Conservation (phyloP, 2,329 filamentous ascomycete genomes). For the Ophiostoma populinum region DNA sequence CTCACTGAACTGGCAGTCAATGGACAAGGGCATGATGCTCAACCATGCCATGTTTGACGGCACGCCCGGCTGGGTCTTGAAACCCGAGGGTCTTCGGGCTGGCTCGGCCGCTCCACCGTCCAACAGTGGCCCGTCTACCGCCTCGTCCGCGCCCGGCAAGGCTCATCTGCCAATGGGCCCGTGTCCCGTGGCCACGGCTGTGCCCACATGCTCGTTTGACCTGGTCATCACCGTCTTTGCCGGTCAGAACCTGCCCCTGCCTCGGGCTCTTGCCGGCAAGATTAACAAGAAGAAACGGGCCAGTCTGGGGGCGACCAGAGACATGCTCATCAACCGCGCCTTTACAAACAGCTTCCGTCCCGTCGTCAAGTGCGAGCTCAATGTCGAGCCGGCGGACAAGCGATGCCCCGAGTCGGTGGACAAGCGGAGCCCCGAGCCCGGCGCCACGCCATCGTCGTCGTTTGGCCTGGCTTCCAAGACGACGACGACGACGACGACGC, state of each 20-base stretch:
- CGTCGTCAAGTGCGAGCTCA: slow-evolving; percentile 62
- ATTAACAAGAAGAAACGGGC: slow-evolving; percentile 3
- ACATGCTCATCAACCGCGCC: too few species aligned
- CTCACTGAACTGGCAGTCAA: slow-evolving; percentile 92
- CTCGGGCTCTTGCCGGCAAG: slow-evolving; percentile 19
- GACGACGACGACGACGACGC: not conserved
- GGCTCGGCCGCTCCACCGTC: too few species aligned
- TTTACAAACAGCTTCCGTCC: too few species aligned
- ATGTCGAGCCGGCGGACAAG: slow-evolving; percentile 47
- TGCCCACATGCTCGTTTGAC: slow-evolving; percentile 38
- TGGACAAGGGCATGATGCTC: slow-evolving; percentile 87
- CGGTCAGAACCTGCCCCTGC: slow-evolving; percentile 55
- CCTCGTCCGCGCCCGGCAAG: too few species aligned
- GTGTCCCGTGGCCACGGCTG: slow-evolving; percentile 26
- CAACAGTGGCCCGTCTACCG: too few species aligned
- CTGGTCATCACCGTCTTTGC: slow-evolving; percentile 57
- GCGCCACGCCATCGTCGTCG: not conserved
- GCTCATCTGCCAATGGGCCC: too few species aligned
- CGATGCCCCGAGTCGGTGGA: slow-evolving; percentile 12
- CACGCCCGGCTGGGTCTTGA: slow-evolving; percentile 69
- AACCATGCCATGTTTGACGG: slow-evolving; percentile 96
- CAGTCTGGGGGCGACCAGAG: too few species aligned
- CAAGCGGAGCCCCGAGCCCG: too few species aligned
- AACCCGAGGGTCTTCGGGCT: slow-evolving; percentile 69
- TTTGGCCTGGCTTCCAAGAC: too few species aligned